These are phyloP conservation scores for Ormosia semicastrata DNA, from an alignment of 306 rosid genomes.

Conservation along the genomic window DNA sequence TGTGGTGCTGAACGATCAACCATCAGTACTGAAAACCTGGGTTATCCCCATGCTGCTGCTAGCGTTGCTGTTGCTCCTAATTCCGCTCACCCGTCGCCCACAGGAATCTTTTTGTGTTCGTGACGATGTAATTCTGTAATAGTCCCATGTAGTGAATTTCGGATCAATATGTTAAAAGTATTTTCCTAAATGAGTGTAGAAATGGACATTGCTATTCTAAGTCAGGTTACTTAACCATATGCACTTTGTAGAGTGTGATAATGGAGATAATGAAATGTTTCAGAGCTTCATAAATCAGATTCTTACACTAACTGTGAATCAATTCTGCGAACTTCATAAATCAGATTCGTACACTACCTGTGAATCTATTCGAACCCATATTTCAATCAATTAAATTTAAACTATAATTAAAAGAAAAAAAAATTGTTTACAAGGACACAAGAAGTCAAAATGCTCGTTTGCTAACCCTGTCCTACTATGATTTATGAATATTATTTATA, in stretches of 20 bases:
- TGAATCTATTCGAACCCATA: neutral
- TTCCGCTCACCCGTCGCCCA: constrained; percentile 19
- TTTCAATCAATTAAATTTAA: neutral
- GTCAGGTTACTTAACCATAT: neutral
- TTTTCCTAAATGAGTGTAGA: neutral
- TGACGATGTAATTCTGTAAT: constrained; percentile 11
- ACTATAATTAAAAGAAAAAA: neutral
- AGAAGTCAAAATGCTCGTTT: constrained; percentile 1
- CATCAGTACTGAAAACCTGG: constrained; percentile 22
- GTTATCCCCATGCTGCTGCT: constrained; percentile 27
- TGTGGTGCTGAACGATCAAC: neutral
- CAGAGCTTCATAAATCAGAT: neutral
- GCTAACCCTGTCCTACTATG: neutral
- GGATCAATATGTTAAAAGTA: neutral
- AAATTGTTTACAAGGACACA: neutral
- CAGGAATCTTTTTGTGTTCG: constrained; percentile 9
- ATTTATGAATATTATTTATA: neutral
- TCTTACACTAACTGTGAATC: too few species aligned
- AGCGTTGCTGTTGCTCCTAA: constrained; percentile 25
- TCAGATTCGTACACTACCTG: too few species aligned
- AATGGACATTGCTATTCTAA: neutral
- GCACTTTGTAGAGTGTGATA: neutral
- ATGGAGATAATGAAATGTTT: neutral
- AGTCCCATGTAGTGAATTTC: constrained; percentile 6
- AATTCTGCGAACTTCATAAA: too few species aligned